These are phyloP conservation scores for Penicillium ochrochloron DNA, from an alignment of 495 filamentous ascomycete genomes.

Conservation along the genomic window DNA sequence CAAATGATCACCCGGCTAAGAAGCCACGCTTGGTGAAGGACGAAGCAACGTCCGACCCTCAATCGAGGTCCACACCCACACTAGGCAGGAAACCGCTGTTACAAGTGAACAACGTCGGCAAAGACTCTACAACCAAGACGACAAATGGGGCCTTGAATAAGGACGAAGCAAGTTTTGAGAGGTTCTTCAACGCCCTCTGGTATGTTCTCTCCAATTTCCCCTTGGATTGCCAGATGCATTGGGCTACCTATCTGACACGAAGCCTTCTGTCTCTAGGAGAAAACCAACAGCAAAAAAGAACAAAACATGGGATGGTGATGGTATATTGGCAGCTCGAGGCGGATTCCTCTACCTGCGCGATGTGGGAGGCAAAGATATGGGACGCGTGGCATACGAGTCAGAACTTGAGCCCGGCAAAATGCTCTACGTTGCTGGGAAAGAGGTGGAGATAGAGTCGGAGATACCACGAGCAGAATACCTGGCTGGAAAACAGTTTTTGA, in stretches of 20 bases:
- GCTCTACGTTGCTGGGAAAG: slow-evolving; percentile 71
- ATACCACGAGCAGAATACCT: slow-evolving; percentile 68
- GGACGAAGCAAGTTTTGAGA: slow-evolving; percentile 36
- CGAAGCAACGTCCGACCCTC: slow-evolving; percentile 19
- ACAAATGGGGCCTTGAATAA: slow-evolving; percentile 3
- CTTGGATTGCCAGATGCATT: neutral
- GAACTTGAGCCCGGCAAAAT: slow-evolving; percentile 64
- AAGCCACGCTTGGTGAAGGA: slow-evolving; percentile 35
- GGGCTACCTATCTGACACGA: neutral
- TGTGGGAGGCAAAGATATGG: slow-evolving; percentile 69
- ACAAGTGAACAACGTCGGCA: slow-evolving; percentile 38
- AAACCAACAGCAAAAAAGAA: slow-evolving; percentile 80
- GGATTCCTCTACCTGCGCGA: slow-evolving; percentile 69
- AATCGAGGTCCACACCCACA: slow-evolving; percentile 15
- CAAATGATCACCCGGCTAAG: slow-evolving; percentile 32
- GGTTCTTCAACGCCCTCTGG: slow-evolving; percentile 73
- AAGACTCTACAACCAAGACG: slow-evolving; percentile 17
- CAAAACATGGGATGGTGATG: slow-evolving; percentile 90
- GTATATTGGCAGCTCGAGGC: slow-evolving; percentile 60
- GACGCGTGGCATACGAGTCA: slow-evolving; percentile 57
- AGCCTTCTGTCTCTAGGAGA: slow-evolving; percentile 52
- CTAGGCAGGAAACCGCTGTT: slow-evolving; percentile 32
- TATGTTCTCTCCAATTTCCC: slow-evolving; percentile 31
- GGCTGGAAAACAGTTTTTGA: slow-evolving; percentile 58
- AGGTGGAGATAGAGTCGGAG: slow-evolving; percentile 71